Evolutionary conservation across 108 stramenopile species (phyloP).

Genomic region (Aurantiochytrium sp.): DNA sequence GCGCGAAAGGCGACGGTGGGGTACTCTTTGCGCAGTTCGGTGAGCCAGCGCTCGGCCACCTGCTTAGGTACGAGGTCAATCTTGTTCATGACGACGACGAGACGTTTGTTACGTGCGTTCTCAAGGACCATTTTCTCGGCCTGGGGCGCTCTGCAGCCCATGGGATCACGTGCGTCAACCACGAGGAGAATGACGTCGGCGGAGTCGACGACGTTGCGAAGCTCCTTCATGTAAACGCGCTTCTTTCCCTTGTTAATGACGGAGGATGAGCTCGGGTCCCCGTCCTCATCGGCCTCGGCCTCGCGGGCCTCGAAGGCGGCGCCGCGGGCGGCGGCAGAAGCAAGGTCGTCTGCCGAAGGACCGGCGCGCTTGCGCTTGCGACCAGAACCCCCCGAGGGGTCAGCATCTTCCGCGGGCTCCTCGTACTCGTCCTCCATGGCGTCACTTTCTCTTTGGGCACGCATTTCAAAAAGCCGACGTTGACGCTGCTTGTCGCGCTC

Average conservation of each 20-base stretch:
- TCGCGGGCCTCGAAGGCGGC: constrained; percentile 19
- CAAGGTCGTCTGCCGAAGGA: constrained; percentile 26
- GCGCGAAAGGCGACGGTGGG: constrained; percentile 90
- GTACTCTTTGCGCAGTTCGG: constrained; percentile 64
- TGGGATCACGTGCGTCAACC: constrained; percentile 93
- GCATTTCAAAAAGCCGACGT: constrained; percentile 3
- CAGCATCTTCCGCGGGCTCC: constrained; percentile 10
- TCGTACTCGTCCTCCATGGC: constrained; percentile 29
- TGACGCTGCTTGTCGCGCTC: constrained; percentile 49
- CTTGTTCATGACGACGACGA: constrained; percentile 98
- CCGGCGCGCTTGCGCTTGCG: constrained; percentile 23
- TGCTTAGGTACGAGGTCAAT: constrained; percentile 93
- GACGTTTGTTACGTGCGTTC: constrained; percentile 75
- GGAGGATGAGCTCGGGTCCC: not conserved
- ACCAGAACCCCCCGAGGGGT: not conserved
- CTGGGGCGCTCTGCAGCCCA: constrained; percentile 61
- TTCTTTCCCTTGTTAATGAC: constrained; percentile 30
- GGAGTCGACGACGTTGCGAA: constrained; percentile 87
- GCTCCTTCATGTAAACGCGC: constrained; percentile 78
- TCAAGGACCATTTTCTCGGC: constrained; percentile 79
- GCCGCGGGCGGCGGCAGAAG: constrained; percentile 18
- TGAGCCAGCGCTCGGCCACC: constrained; percentile 82
- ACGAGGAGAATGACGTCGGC: constrained; percentile 95
- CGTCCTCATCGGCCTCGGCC: constrained; percentile 33
- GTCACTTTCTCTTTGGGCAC: constrained; percentile 10